A percentile compares a stretch with the other conserved stretches of the same genome.
Conservation (phyloP, 2,329 filamentous ascomycete species). For the Colletotrichum incanum region DNA sequence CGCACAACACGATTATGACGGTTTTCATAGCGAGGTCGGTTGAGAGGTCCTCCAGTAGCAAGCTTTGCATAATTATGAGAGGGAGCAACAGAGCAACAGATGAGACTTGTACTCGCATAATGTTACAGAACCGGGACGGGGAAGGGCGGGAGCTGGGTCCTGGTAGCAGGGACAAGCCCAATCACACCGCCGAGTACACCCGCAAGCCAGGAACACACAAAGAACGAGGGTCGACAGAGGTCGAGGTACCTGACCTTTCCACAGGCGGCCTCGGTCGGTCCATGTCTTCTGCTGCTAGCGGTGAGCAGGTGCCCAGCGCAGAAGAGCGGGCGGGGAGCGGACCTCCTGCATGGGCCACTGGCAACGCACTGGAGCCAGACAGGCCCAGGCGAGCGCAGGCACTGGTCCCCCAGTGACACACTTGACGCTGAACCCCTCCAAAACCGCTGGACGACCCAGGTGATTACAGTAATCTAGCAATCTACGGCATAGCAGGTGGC, state of each 20-base stretch:
- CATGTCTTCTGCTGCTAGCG: slow-evolving; percentile 28
- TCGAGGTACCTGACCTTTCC: slow-evolving; percentile 18
- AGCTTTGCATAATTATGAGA: slow-evolving; percentile 25
- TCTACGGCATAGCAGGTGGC: slow-evolving; percentile 36
- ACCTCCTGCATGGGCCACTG: slow-evolving; percentile 36
- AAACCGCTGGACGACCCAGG: background rate
- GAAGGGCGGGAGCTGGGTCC: slow-evolving; percentile 40
- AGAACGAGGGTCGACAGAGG: slow-evolving; percentile 5
- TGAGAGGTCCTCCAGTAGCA: background rate
- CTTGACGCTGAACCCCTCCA: slow-evolving; percentile 42
- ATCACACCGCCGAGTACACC: slow-evolving; percentile 37
- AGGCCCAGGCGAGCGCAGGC: slow-evolving; percentile 34
- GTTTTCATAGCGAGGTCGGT: background rate
- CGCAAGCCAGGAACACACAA: slow-evolving; percentile 13
- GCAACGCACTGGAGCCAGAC: slow-evolving; percentile 34
- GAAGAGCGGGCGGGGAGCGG: slow-evolving; percentile 39
- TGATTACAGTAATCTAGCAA: slow-evolving; percentile 23
- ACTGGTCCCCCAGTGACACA: slow-evolving; percentile 42
- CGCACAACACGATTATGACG: background rate
- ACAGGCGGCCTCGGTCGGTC: slow-evolving; percentile 16
- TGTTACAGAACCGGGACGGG: slow-evolving; percentile 40
- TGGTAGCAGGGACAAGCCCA: slow-evolving; percentile 28
- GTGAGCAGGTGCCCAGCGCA: slow-evolving; percentile 40
- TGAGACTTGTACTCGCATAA: slow-evolving; percentile 37
- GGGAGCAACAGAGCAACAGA: slow-evolving; percentile 17